Percentiles rank a stretch among this genome's conserved stretches.
Evolutionary conservation across 306 rosid species (phyloP).

Genomic region (Fragaria vesca): DNA sequence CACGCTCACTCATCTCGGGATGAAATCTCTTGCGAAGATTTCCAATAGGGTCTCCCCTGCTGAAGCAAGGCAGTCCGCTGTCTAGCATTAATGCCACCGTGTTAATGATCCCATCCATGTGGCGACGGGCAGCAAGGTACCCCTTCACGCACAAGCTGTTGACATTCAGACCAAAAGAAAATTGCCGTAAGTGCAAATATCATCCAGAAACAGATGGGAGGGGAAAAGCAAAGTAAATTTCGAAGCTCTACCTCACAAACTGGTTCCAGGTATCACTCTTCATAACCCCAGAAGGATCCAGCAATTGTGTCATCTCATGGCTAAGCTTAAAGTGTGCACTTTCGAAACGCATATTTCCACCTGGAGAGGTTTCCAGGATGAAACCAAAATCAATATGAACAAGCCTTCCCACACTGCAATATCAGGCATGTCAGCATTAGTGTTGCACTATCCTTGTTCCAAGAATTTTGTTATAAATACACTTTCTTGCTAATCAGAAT

Average conservation of each 20-base stretch:
- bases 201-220: neutral
- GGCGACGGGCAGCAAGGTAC: constrained; percentile 86
- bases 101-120: constrained; percentile 84
- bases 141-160: constrained; percentile 90
- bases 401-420: constrained; percentile 86
- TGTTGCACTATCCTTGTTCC: neutral
- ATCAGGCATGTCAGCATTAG: constrained; percentile 26
- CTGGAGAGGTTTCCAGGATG: constrained; percentile 96
- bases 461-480: neutral
- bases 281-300: constrained; percentile 94
- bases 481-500: neutral
- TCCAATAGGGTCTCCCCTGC: constrained; percentile 95
- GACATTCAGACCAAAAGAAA: neutral
- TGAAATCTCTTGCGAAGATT: constrained; percentile 96
- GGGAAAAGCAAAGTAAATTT: neutral
- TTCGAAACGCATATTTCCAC: constrained; percentile 97
- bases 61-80: constrained; percentile 96
- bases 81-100: constrained; percentile 85
- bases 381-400: constrained; percentile 96
- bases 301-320: constrained; percentile 98
- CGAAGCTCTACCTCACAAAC: constrained; percentile 66
- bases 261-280: constrained; percentile 95
- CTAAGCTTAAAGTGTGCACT: constrained; percentile 98
- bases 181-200: neutral
- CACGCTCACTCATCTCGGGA: constrained; percentile 96